Evolutionary conservation across 305 asterid genomes (phyloP).

Genomic region (Fraxinus sp.): DNA sequence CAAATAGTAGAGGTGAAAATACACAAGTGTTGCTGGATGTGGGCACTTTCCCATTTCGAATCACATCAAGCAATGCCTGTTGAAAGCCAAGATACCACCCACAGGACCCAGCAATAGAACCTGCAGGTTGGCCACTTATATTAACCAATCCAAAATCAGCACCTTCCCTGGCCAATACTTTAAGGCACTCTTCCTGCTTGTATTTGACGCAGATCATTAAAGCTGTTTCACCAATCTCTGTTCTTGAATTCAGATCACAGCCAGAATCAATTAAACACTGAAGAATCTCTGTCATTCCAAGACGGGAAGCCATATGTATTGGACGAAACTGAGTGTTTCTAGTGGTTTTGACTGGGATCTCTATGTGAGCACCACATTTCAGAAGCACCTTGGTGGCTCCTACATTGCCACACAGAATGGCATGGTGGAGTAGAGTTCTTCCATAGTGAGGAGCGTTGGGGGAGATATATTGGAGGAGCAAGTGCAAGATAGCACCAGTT

Average conservation of each 20-base stretch:
- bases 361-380: slow-evolving; percentile 47
- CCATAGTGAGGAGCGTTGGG: slow-evolving; percentile 46
- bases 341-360: slow-evolving; percentile 54
- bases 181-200: slow-evolving; percentile 58
- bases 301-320: slow-evolving; percentile 71
- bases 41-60: slow-evolving; percentile 48
- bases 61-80: slow-evolving; percentile 46
- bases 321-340: slow-evolving; percentile 49
- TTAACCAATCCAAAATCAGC: slow-evolving; percentile 70
- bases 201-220: slow-evolving; percentile 49
- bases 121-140: slow-evolving; percentile 49
- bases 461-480: slow-evolving; percentile 54
- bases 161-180: slow-evolving; percentile 59
- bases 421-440: slow-evolving; percentile 76
- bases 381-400: slow-evolving; percentile 55
- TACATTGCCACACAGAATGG: slow-evolving; percentile 59
- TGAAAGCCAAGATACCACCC: slow-evolving; percentile 56
- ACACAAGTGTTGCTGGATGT: slow-evolving; percentile 46
- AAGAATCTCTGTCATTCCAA: slow-evolving; percentile 50
- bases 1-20: slow-evolving; percentile 63
- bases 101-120: slow-evolving; percentile 44
- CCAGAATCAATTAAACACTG: slow-evolving; percentile 53
- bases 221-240: slow-evolving; percentile 63
- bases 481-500: slow-evolving; percentile 59
- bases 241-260: slow-evolving; percentile 56